Evolutionary conservation across 1,284 basidiomycete species (phyloP).

Genomic region (Cutaneotrichosporon cavernicola): DNA sequence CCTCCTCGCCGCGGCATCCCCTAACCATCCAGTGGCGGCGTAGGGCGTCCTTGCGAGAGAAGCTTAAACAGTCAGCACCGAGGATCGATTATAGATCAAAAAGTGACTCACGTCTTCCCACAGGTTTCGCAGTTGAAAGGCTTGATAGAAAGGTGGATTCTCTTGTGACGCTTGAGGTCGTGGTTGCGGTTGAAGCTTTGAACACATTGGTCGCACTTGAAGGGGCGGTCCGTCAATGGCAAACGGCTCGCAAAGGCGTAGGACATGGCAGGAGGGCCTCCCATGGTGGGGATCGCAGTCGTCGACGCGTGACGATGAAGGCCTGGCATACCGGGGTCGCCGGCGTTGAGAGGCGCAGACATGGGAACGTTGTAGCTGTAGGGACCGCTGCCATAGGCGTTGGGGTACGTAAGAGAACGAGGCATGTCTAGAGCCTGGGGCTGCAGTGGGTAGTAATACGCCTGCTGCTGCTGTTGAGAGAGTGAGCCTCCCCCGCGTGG

Average conservation of each 20-base stretch:
- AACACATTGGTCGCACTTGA: conserved; percentile 54
- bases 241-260: conserved; percentile 41
- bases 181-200: conserved; percentile 56
- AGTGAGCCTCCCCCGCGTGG: conserved; percentile 17
- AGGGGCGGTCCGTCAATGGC: conserved; percentile 48
- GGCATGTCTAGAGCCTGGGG: conserved; percentile 44
- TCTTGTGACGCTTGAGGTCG: conserved; percentile 54
- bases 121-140: conserved; percentile 54
- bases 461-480: conserved; percentile 17
- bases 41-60: conserved; percentile 55
- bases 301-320: conserved; percentile 39
- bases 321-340: conserved; percentile 23
- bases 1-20: conserved; percentile 52
- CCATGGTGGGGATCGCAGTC: conserved; percentile 24
- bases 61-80: conserved; percentile 29
- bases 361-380: conserved; percentile 30
- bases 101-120: conserved; percentile 49
- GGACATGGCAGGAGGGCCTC: conserved; percentile 26
- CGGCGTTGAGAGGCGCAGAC: conserved; percentile 11
- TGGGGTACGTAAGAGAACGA: conserved; percentile 46
- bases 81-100: neutral
- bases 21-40: conserved; percentile 55
- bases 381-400: conserved; percentile 27
- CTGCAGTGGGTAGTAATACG: conserved; percentile 27
- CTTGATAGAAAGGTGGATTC: conserved; percentile 55